A percentile compares a stretch with the other conserved stretches of the same genome.
Conservation (phyloP, 805 yeast species). For the Geotrichum ghanense region DNA sequence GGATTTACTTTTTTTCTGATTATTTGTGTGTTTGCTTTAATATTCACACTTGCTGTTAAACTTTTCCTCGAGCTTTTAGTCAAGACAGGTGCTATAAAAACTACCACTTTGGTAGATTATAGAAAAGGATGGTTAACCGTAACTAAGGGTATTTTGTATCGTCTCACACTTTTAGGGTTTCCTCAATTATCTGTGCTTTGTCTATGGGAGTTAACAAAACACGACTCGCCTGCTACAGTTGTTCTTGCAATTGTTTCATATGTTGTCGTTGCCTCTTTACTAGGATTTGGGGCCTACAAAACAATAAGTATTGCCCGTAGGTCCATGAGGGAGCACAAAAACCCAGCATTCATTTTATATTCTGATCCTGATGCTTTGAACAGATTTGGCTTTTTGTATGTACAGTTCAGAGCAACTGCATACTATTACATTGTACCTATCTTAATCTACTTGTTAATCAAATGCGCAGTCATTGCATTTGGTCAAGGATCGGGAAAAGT, state of each 20-base stretch:
- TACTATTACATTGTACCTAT: conserved; percentile 71
- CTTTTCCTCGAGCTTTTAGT: conserved; percentile 55
- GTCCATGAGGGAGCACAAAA: conserved; percentile 62
- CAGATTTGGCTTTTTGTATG: conserved; percentile 85
- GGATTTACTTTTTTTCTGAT: conserved; percentile 76
- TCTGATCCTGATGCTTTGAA: conserved; percentile 75
- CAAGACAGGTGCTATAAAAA: conserved; percentile 45
- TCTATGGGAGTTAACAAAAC: conserved; percentile 78
- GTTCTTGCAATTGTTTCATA: conserved; percentile 70
- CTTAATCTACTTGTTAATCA: conserved; percentile 53
- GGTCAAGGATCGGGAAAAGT: conserved; percentile 71
- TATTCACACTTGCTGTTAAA: conserved; percentile 52
- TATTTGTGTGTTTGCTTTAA: conserved; percentile 49
- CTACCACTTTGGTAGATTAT: conserved; percentile 59
- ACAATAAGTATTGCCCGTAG: conserved; percentile 66
- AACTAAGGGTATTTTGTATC: conserved; percentile 78
- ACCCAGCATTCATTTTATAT: conserved; percentile 83
- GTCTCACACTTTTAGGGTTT: conserved; percentile 73
- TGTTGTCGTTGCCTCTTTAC: conserved; percentile 42
- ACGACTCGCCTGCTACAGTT: conserved; percentile 74
- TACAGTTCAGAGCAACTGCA: conserved; percentile 78
- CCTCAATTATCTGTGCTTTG: conserved; percentile 77
- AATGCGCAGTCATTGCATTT: conserved; percentile 78
- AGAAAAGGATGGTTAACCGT: conserved; percentile 76
- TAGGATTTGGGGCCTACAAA: conserved; percentile 61